Conservation (phyloP, 140 eudicot species). For the Erigeron philadelphicus region DNA sequence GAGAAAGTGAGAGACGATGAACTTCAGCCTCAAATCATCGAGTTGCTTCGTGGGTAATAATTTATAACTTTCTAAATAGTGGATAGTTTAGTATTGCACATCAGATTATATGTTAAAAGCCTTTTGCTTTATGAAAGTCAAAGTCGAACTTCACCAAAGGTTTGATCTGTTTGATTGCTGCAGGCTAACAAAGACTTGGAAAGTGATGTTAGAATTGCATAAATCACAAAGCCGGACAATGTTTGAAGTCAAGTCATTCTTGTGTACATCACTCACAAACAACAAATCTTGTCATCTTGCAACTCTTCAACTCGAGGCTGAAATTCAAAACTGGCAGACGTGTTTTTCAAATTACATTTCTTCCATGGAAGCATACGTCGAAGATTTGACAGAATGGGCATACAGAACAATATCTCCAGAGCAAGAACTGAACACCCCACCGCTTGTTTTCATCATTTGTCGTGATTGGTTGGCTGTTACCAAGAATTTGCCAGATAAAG, state of each 20-base stretch:
- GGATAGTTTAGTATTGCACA: neutral
- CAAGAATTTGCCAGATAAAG: slow-evolving; percentile 38
- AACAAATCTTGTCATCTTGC: slow-evolving; percentile 42
- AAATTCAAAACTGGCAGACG: slow-evolving; percentile 41
- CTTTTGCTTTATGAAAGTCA: slow-evolving; percentile 18
- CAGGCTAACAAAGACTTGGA: slow-evolving; percentile 55
- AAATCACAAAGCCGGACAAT: slow-evolving; percentile 40
- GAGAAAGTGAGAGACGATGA: slow-evolving; percentile 53
- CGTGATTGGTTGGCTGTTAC: slow-evolving; percentile 37
- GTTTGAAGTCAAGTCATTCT: slow-evolving; percentile 38
- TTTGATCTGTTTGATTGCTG: neutral
- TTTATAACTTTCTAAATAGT: neutral
- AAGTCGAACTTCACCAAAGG: neutral
- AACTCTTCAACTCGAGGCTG: slow-evolving; percentile 56
- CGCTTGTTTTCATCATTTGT: slow-evolving; percentile 35
- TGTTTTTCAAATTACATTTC: slow-evolving; percentile 36
- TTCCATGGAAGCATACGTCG: slow-evolving; percentile 36
- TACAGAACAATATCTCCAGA: slow-evolving; percentile 32
- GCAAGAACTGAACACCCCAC: slow-evolving; percentile 23
- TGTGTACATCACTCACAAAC: slow-evolving; percentile 19
- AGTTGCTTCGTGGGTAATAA: slow-evolving; percentile 52
- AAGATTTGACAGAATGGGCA: slow-evolving; percentile 39
- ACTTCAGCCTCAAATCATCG: slow-evolving; percentile 49
- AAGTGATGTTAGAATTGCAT: slow-evolving; percentile 40
- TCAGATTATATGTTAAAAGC: neutral